phyloP scores from a whole-genome alignment of 2,329 filamentous ascomycete genomes.

The Aspergillus pseudoglaucus region DNA sequence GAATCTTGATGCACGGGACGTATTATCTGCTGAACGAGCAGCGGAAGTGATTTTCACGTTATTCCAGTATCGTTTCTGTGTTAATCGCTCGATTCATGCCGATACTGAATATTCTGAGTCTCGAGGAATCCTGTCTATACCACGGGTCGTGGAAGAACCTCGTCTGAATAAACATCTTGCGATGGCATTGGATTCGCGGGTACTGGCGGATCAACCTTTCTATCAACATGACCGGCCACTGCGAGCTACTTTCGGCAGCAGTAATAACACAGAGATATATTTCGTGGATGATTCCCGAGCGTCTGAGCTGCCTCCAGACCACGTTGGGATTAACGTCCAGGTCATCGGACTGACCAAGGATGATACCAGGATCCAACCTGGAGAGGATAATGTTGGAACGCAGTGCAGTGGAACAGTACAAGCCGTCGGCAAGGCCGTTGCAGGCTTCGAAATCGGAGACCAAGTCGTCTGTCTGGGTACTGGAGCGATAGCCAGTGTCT shows the following conservation, averaged over 20 bases:
- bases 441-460: constrained; percentile 14
- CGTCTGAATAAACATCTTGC: constrained; percentile 4
- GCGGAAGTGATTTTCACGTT: constrained; percentile 9
- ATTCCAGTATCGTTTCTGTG: constrained; percentile 8
- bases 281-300: constrained; percentile 7
- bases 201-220: constrained; percentile 8
- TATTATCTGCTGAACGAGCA: constrained; percentile 1
- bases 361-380: constrained; percentile 12
- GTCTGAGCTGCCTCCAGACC: constrained; percentile 7
- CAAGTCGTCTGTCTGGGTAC: constrained; percentile 16
- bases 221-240: constrained; percentile 6
- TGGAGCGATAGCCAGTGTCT: constrained; percentile 12
- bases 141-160: constrained; percentile 15
- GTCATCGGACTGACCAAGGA: constrained; percentile 24
- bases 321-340: constrained; percentile 28
- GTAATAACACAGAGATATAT: background rate
- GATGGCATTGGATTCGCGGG: background rate
- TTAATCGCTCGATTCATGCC: background rate
- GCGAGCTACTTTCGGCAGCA: constrained; percentile 1
- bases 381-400: constrained; percentile 1
- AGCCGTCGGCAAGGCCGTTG: constrained; percentile 11
- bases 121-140: constrained; percentile 15
- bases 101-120: constrained; percentile 22
- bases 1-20: constrained; percentile 12
- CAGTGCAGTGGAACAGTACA: constrained; percentile 18